Evolutionary conservation across 495 filamentous ascomycete species (phyloP), one percentile per base, ranked within the genome.

Genomic region (Penicillium simplicissimum): DNA sequence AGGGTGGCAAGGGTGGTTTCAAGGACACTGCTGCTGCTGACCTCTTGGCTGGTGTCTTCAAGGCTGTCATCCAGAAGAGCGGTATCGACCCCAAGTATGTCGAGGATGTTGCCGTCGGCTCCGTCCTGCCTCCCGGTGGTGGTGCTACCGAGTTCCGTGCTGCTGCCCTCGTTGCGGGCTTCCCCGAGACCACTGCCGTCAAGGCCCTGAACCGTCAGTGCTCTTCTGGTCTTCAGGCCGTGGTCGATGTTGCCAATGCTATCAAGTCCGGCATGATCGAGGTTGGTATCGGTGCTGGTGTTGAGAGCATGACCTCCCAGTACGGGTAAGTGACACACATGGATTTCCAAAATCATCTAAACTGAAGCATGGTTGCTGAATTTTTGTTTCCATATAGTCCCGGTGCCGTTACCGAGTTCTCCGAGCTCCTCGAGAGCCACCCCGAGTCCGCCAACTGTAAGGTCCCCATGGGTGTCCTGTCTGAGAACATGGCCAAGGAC

Each of bases 91-190:
- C 95, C 4, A 75, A 74, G 34, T 80, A 91, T 15, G 90, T 98
- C 35, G 90, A 97, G 76, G 95, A 98, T 71, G 88, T 98, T 61
- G 88, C 90, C 48, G 96, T 98, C 60, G 95, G 95, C 66, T 88
- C 86, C 54, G 95, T 98, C 19, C 87, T 98, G 31, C 84, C 94
- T 6, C 94, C 95, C 17, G 95, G 95, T 63, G 95, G 91, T 60
- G 95, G 95, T 64, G 95, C 96, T 23, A 98, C 95, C 42, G 95
- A 98, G 79, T 97, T 94, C 86, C 87, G 95, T 65, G 95, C 93
- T 60, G 94, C 96, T 15, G 87, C 90, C 34, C 83, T 98, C 17
- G 91, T 93, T 10, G 95, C 95, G 56, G 96, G 95, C 34, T 92
- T 98, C 76, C 91, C 96, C 37, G 91, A 89, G 67, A 81, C 84